Base-by-base conservation (phyloP, 2,329 filamentous ascomycete species). In the Epichloe typhina region DNA sequence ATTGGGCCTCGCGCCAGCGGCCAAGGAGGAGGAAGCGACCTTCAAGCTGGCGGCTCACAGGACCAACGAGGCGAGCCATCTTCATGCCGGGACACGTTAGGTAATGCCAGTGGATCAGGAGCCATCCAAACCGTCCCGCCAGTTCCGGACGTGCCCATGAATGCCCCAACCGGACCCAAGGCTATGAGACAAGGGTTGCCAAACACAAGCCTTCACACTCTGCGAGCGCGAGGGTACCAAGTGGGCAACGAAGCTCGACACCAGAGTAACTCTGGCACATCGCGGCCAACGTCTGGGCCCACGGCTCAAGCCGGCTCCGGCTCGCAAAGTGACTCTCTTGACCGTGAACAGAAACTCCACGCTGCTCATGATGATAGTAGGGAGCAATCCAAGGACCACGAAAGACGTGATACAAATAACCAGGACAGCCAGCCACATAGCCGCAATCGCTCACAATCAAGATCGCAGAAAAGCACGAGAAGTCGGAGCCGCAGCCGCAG, bases 121-220 rank as follows among this genome's bases (percentile, higher is more conserved):
- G 53, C 57, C 39, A 61, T 66, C 53, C 66, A 64, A 55, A 63
- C 62, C 47, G 61, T 66, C 31, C 50, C 62, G 52, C 53, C 66
- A 49, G 61, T 58, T 52, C 66, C 69, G 55, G 66, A 70, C 59
- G 66, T 69, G 48, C 80, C 80, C 43, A 66, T 82, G 69, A 88
- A 76, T 69, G 93, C 93, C 31, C 93, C 93, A 31, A 95, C 86
- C 50, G 93, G 90, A 9, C 93, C 93, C 46, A 90, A 93, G 68
- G 93, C 93, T 17, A 95, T 97, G 88, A 80, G 91, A 55, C 85
- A 93, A 67, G 88, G 89, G 33, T 73, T 89, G 11, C 86, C 87
- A 48, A 94, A 94, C 65, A 90, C 84, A 52, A 87, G 86, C 57
- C 77, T 86, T 49, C 77, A 82, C 56, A 79, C 85, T 59, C 64